Percentiles rank a stretch among this genome's conserved stretches.
Evolutionary conservation across 495 filamentous ascomycete genomes (phyloP).

Genomic region (Aspergillus taichungensis): DNA sequence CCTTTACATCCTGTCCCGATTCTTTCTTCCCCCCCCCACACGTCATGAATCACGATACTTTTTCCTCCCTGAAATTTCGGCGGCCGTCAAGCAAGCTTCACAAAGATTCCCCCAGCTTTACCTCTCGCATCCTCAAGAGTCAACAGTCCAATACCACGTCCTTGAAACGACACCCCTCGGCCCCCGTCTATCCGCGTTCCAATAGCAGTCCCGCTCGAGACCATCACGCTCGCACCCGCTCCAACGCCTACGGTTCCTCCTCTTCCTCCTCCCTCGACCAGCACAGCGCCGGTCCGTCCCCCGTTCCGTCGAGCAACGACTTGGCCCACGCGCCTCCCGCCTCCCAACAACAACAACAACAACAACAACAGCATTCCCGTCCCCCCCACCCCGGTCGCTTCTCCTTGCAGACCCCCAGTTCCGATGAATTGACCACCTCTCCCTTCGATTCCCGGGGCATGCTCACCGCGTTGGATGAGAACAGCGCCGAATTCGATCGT

Average conservation of each 20-base stretch:
- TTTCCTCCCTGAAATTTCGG: constrained; percentile 38
- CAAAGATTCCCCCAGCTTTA: constrained; percentile 39
- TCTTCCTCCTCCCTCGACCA: constrained; percentile 44
- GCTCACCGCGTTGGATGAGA: constrained; percentile 55
- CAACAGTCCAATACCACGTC: constrained; percentile 37
- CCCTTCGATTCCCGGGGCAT: constrained; percentile 63
- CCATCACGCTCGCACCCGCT: constrained; percentile 36
- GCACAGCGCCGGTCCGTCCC: constrained; percentile 40
- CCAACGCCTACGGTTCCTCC: constrained; percentile 44
- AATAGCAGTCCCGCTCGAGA: constrained; percentile 35
- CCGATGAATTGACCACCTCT: constrained; percentile 63
- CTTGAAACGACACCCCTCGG: constrained; percentile 63
- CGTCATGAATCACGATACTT: constrained; percentile 39
- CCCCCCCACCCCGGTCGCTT: constrained; percentile 31
- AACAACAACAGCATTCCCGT: constrained; percentile 14
- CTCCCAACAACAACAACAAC: no score
- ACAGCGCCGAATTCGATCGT: constrained; percentile 40
- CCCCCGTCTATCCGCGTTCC: constrained; percentile 46
- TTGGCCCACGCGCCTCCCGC: constrained; percentile 26
- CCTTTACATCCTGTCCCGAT: not conserved
- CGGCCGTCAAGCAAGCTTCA: constrained; percentile 41
- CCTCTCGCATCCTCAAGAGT: constrained; percentile 34
- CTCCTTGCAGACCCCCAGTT: constrained; percentile 52
- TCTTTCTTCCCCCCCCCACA: constrained; percentile 12
- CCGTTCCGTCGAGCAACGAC: constrained; percentile 34